Evolutionary conservation across 495 filamentous ascomycete species (phyloP).

Genomic region (Podospora comata): DNA sequence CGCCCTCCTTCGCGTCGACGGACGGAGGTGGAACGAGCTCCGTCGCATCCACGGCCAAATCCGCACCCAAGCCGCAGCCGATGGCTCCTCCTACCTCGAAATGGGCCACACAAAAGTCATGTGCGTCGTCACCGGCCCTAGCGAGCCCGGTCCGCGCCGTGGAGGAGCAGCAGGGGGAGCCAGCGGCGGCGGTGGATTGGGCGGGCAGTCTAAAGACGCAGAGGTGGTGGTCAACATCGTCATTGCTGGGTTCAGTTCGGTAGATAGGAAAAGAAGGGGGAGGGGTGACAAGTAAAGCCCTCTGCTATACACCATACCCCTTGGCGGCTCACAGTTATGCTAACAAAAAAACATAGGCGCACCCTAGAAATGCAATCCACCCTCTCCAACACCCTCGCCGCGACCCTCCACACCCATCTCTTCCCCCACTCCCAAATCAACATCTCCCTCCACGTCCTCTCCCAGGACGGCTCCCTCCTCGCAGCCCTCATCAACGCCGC

Average conservation of each 20-base stretch:
- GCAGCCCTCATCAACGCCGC: slow-evolving; percentile 88
- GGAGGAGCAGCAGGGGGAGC: slow-evolving; percentile 23
- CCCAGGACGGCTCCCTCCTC: slow-evolving; percentile 84
- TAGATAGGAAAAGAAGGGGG: slow-evolving; percentile 74
- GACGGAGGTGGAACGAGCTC: slow-evolving; percentile 96
- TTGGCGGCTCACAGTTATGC: too few relatives aligned
- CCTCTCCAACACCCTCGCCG: slow-evolving; percentile 67
- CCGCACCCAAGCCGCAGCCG: slow-evolving; percentile 83
- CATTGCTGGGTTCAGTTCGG: slow-evolving; percentile 81
- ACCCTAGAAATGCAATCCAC: slow-evolving; percentile 75
- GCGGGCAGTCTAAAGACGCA: slow-evolving; percentile 47
- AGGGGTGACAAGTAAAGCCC: slow-evolving; percentile 68
- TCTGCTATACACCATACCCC: not conserved
- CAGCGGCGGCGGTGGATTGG: slow-evolving; percentile 38
- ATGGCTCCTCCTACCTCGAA: slow-evolving; percentile 84
- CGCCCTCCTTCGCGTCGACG: slow-evolving; percentile 84
- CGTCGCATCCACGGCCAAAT: slow-evolving; percentile 86
- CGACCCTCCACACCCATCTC: slow-evolving; percentile 75
- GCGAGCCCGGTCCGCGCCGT: slow-evolving; percentile 55
- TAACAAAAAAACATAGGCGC: slow-evolving; percentile 50
- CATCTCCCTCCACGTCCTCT: slow-evolving; percentile 82
- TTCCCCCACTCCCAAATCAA: slow-evolving; percentile 85
- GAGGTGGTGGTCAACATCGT: slow-evolving; percentile 78
- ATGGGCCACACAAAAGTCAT: slow-evolving; percentile 97
- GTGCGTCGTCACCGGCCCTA: slow-evolving; percentile 83